Evolutionary conservation across 73 alveolate species (phyloP).

Genomic region (Tetrahymena elliotti): DNA sequence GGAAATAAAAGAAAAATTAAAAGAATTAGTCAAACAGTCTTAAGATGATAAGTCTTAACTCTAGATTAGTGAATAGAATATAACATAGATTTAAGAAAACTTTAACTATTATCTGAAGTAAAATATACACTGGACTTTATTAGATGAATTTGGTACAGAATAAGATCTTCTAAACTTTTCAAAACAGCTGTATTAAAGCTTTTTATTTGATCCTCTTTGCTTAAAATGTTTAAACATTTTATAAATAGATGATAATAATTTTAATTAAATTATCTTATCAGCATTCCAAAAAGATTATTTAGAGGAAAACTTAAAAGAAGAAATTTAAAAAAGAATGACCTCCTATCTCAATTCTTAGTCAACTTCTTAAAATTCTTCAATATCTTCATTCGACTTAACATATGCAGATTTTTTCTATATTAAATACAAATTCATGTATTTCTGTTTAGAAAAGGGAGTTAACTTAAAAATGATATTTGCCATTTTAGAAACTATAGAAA

Average conservation of each 20-base stretch:
- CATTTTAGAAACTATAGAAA: neutral
- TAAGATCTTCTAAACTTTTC: neutral
- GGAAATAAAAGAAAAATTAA: neutral
- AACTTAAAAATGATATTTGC: neutral
- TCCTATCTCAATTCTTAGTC: neutral
- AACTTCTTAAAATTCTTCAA: neutral
- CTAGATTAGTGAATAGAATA: neutral
- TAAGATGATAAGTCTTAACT: neutral
- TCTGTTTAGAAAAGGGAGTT: neutral
- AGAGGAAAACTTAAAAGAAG: neutral
- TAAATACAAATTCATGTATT: neutral
- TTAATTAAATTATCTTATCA: neutral
- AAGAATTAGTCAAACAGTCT: neutral
- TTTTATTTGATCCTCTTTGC: neutral
- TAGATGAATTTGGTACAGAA: neutral
- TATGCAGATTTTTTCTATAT: neutral
- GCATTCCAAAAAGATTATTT: neutral
- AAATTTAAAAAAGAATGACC: neutral
- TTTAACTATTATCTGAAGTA: neutral
- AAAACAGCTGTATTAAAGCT: neutral
- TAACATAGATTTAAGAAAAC: neutral
- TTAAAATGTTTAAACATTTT: neutral
- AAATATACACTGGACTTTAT: neutral
- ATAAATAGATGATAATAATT: neutral
- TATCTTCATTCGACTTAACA: neutral